Base-by-base conservation (phyloP, 2,329 filamentous ascomycete genomes). In the Ciborinia camelliae region DNA sequence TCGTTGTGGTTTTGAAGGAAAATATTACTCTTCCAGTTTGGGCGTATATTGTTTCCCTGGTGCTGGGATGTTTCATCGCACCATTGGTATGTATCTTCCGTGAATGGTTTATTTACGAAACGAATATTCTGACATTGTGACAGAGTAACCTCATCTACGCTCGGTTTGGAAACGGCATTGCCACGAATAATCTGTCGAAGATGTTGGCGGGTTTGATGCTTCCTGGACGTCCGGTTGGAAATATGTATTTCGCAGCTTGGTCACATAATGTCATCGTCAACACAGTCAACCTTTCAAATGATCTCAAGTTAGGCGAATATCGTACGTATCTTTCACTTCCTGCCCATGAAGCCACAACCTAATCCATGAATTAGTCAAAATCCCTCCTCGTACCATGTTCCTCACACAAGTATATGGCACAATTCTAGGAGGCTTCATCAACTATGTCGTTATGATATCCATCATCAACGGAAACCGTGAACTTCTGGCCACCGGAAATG, bases 281-380 rank as follows among this genome's bases (percentile, higher is more conserved):
- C 58, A 75, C 78, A 0, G 80, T 86, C 52, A 81, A 76, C 62
- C 74, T 86, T 8, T 81, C 77, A 45, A 81, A 79, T 54, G 82
- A 85, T 67, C 71, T 86, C 30, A 86, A 86, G 74, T 79, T 85
- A 77, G 84, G 84, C 26, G 81, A 86, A 75, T 86, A 86, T 59
- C 78, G 81, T 82, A 74, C 60, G 79, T 76, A 4, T 26, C 20
- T 0, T 4, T 32, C 1, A 12, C 30, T 23, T 20, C 37, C 45
- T 61, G 12, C 53, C 43, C 69, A 7, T 4, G 18, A 54, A 26
- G 12, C n/a, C 8, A 20, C 9, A 28, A 15, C 18, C 71, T 76
- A 51, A 78, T 57, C 15, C 0, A 35, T 23, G 14, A 43, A 37
- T 68, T n/a, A 81, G 78, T 82, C 69, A 86, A 86, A 68, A 81